Evolutionary conservation across 768 basidiomycete genomes (phyloP).

Genomic region (Lactarius sp.): DNA sequence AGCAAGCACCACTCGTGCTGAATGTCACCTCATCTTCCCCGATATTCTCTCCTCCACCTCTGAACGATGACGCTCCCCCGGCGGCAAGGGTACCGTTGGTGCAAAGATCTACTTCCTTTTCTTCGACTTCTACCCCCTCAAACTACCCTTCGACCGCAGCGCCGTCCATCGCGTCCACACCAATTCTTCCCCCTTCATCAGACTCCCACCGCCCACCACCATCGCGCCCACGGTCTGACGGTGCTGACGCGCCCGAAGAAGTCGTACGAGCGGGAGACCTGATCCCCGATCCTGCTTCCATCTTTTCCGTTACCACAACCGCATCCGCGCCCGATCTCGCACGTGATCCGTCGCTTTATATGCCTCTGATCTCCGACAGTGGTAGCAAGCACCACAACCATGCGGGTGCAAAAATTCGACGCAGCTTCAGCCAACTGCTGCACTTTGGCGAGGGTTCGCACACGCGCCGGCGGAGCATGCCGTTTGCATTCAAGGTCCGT

Average conservation of each 20-base stretch:
- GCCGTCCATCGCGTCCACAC: background rate
- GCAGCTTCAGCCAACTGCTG: constrained; percentile 16
- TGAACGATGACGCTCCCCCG: background rate
- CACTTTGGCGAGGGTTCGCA: constrained; percentile 10
- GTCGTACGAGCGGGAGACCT: background rate
- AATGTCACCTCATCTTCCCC: background rate
- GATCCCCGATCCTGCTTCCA: constrained; percentile 11
- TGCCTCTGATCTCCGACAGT: background rate
- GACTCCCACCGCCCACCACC: background rate
- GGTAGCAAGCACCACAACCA: background rate
- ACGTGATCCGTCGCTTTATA: constrained; percentile 21
- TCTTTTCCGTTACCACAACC: background rate
- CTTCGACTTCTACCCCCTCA: background rate
- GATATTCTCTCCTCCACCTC: background rate
- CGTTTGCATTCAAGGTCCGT: background rate
- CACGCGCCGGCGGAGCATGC: constrained; percentile 7
- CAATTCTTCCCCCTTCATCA: background rate
- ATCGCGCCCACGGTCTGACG: too few relatives aligned
- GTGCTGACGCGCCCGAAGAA: background rate
- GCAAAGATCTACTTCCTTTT: background rate
- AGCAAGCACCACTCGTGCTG: background rate
- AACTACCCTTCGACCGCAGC: background rate
- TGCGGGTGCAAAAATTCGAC: constrained; percentile 11
- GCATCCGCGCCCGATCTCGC: background rate
- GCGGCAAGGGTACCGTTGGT: too few relatives aligned